Evolutionary conservation across 345 rosid species (phyloP), one percentile per base, ranked within the genome.

Genomic region (Ceriops zippeliana): DNA sequence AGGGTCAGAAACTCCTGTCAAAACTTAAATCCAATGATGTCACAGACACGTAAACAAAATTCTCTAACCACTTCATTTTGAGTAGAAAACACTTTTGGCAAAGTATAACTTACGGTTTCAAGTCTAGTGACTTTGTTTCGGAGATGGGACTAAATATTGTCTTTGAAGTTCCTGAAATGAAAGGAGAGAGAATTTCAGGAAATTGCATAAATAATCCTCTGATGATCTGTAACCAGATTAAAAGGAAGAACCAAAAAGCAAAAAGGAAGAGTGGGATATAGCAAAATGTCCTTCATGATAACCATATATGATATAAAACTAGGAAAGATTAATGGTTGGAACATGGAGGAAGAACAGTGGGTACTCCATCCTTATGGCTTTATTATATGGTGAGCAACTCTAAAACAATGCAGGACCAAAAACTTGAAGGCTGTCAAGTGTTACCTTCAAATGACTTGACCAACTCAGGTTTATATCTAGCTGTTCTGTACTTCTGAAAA

Each of bases 401-500:
- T 56, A 22, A 32, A 15, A 47, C 31, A 54, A 63, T 53, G 68
- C 11, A 26, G 26, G 58, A 61, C 59, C 21, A 63, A 56, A 46
- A 64, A 32, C 13, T 63, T 53, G 56, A 52, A 76, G 62, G 51
- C n/a, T 64, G 65, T 35, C n/a, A 10, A 68, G 69, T 70, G 62
- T 69, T 76, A 82, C 84, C 86, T 83, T 83, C 86, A 58, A 90
- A 75, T 51, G 88, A 69, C 74, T 42, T 15, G 17, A 42, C 49
- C 49, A 0, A 42, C 19, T 88, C 97, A 0, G 97, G 97, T 77
- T 84, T 89, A 77, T 83, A 83, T 75, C 91, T 87, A n/a, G 98
- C 95, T 2, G 92, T 87, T 81, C 98, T 86, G 70, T 93, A 93
- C 81, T 93, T 93, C 98, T 93, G 86, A 74, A 84, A 80, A 63